These are phyloP conservation scores for Magnusiomyces sp. DNA, from an alignment of 1,139 yeast species.

Conservation along the genomic window DNA sequence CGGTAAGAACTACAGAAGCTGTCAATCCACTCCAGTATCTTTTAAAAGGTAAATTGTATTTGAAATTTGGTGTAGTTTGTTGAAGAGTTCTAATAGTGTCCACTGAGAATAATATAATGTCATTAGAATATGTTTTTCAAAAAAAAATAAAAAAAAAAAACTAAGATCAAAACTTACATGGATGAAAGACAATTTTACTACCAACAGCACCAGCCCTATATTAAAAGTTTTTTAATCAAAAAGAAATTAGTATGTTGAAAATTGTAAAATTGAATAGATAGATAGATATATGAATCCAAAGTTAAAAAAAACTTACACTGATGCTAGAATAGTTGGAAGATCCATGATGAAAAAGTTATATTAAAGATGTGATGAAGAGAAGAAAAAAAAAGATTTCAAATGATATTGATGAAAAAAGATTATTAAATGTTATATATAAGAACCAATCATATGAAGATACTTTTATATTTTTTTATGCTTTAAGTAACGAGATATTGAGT, in stretches of 20 bases:
- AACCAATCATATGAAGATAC: no score
- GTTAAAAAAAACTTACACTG: not conserved
- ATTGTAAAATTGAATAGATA: not conserved
- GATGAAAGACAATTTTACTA: slow-evolving; percentile 31
- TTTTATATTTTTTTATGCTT: no score
- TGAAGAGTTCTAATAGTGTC: slow-evolving; percentile 35
- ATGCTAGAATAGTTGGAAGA: slow-evolving; percentile 2
- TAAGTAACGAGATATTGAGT: no score
- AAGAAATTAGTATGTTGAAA: not conserved
- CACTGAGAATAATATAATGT: slow-evolving; percentile 17
- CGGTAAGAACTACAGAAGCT: slow-evolving; percentile 34
- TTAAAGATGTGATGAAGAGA: no score
- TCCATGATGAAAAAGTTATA: slow-evolving; percentile 1
- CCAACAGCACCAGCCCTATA: slow-evolving; percentile 31
- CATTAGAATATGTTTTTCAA: not conserved
- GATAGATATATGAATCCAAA: not conserved
- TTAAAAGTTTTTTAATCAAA: slow-evolving; percentile 3
- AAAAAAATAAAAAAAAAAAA: not conserved
- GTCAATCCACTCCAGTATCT: slow-evolving; percentile 37
- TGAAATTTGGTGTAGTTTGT: slow-evolving; percentile 34
- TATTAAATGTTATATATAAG: no score
- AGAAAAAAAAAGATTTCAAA: no score
- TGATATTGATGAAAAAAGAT: no score
- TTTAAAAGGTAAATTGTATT: slow-evolving; percentile 31
- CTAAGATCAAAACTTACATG: slow-evolving; percentile 27